Evolutionary conservation across 164 flowering plant genomes (phyloP).

Genomic region (Annona cherimola): DNA sequence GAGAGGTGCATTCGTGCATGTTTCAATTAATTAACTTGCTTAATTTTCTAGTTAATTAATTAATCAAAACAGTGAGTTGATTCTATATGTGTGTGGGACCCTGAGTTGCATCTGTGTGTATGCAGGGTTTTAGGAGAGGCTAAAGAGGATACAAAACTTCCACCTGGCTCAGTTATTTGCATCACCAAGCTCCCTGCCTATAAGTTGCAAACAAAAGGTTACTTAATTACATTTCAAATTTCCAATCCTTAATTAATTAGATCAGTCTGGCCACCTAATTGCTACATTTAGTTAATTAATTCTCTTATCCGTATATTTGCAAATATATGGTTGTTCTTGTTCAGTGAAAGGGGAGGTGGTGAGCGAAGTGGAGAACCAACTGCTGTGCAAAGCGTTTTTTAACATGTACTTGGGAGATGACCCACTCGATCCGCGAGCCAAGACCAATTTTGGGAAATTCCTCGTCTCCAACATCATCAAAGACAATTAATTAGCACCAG

Average conservation of each 20-base stretch:
- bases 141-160: neutral
- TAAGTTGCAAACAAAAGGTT: conserved; percentile 4
- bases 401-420: conserved; percentile 11
- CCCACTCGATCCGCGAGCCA: conserved; percentile 3
- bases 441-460: neutral
- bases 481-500: neutral
- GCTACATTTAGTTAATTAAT: no score
- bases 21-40: no score
- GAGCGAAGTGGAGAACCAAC: conserved; percentile 4
- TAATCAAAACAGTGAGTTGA: no score
- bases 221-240: neutral
- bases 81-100: no score
- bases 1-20: neutral
- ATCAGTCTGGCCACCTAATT: no score
- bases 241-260: neutral
- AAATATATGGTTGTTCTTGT: no score
- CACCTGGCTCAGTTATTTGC: neutral
- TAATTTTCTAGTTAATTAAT: no score
- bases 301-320: no score
- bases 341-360: conserved; percentile 7
- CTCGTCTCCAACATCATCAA: neutral
- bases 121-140: conserved; percentile 8
- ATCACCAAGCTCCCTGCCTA: neutral
- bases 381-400: conserved; percentile 8
- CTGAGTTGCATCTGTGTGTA: neutral